phyloP scores from a whole-genome alignment of 306 rosid species.

The Dicorynia guianensis region DNA sequence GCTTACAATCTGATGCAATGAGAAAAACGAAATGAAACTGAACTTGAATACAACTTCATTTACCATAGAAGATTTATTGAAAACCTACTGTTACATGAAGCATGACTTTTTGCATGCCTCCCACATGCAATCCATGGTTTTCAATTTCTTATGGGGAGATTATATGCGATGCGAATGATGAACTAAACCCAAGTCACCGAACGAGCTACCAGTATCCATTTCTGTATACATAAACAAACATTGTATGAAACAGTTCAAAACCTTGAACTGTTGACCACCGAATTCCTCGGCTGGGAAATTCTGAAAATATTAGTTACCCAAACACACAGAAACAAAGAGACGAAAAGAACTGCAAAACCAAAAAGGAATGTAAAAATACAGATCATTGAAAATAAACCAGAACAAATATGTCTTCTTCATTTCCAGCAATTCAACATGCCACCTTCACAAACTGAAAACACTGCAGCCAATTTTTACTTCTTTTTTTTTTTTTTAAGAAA shows the following conservation, averaged over 20 bases:
- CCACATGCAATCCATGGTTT: too few relatives aligned
- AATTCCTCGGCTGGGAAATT: background rate
- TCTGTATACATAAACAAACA: background rate
- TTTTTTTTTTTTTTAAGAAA: too few relatives aligned
- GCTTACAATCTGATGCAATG: conserved; percentile 28
- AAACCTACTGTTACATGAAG: conserved; percentile 26
- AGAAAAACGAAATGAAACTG: background rate
- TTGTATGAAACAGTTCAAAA: background rate
- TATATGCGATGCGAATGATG: background rate
- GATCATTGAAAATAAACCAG: conserved; percentile 29
- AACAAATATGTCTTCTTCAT: background rate
- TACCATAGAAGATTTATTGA: conserved; percentile 17
- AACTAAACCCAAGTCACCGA: background rate
- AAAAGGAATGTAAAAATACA: background rate
- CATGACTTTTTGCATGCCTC: background rate
- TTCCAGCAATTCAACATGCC: background rate
- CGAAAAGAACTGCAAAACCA: conserved; percentile 12
- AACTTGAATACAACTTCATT: background rate
- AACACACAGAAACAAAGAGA: background rate
- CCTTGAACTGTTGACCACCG: background rate
- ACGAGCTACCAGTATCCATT: background rate
- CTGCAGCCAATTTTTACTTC: background rate
- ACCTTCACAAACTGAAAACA: conserved; percentile 33
- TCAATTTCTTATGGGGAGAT: too few relatives aligned
- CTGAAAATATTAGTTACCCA: background rate